Conservation (phyloP, 2,329 filamentous ascomycete genomes). For the Helminthosporium solani region DNA sequence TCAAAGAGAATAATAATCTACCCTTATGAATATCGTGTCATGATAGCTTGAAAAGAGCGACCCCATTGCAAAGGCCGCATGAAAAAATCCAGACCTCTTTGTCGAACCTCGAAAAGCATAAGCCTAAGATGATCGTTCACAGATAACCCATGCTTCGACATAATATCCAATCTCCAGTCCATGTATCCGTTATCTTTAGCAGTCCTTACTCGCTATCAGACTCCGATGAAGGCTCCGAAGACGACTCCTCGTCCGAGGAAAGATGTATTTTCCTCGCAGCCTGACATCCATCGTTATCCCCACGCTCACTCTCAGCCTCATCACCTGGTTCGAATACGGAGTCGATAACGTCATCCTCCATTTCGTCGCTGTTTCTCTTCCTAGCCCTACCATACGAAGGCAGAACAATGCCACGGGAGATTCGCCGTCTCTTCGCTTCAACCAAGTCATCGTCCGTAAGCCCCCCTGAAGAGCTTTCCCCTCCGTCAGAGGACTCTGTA, state of each 20-base stretch:
- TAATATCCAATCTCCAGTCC: too few species aligned
- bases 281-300: not conserved
- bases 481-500: not conserved
- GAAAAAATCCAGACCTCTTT: too few species aligned
- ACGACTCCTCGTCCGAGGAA: constrained; percentile 5
- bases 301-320: not conserved
- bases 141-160: too few species aligned
- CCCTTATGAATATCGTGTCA: too few species aligned
- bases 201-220: constrained; percentile 7
- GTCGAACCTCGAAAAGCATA: too few species aligned
- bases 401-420: not conserved
- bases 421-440: not conserved
- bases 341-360: not conserved
- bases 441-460: not conserved
- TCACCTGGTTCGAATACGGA: not conserved
- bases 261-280: not conserved
- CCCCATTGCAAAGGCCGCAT: too few species aligned
- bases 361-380: not conserved
- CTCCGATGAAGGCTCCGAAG: constrained; percentile 3
- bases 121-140: too few species aligned
- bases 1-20: too few species aligned
- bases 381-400: not conserved
- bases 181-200: not conserved
- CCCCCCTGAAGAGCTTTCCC: not conserved
- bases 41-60: too few species aligned